Conservation (phyloP, 371 early-diverging fungal genomes). For the Mortierella sp. region DNA sequence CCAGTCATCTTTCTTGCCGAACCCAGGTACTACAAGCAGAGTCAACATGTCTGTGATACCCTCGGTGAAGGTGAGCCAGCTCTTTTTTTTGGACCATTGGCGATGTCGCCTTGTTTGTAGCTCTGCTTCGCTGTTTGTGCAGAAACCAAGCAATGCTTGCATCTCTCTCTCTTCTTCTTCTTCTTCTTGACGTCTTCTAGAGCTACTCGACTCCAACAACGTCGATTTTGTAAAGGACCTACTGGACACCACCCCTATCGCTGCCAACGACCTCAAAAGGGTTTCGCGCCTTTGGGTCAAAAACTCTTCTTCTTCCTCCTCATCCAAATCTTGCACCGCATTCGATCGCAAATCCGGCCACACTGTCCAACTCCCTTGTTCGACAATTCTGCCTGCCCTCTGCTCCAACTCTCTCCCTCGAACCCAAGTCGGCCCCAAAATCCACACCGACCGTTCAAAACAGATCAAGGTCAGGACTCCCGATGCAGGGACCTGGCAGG, state of each 20-base stretch:
- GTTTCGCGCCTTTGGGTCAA: constrained; percentile 14
- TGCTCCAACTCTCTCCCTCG: constrained; percentile 28
- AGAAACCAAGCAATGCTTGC: neutral
- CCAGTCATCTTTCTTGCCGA: constrained; percentile 36
- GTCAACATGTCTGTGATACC: constrained; percentile 14
- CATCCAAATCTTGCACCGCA: constrained; percentile 16
- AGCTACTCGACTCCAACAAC: neutral
- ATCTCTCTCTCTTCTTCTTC: neutral
- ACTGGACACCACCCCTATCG: constrained; percentile 25
- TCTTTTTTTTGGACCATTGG: neutral
- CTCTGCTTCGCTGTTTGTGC: neutral
- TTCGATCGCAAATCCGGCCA: constrained; percentile 18
- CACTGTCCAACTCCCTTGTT: constrained; percentile 9
- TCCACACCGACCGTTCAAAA: constrained; percentile 3
- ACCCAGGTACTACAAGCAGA: constrained; percentile 19
- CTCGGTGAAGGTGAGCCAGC: constrained; percentile 33
- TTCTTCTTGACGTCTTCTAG: neutral
- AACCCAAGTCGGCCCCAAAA: neutral
- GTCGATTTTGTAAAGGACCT: constrained; percentile 10
- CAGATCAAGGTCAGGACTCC: constrained; percentile 39
- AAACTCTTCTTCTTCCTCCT: neutral
- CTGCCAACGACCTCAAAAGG: constrained; percentile 18
- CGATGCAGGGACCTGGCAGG: constrained; percentile 24
- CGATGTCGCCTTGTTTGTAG: too few relatives aligned
- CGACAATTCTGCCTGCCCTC: constrained; percentile 18